Evolutionary conservation across 805 yeast genomes (phyloP).

Genomic region (Candida peoriensis): DNA sequence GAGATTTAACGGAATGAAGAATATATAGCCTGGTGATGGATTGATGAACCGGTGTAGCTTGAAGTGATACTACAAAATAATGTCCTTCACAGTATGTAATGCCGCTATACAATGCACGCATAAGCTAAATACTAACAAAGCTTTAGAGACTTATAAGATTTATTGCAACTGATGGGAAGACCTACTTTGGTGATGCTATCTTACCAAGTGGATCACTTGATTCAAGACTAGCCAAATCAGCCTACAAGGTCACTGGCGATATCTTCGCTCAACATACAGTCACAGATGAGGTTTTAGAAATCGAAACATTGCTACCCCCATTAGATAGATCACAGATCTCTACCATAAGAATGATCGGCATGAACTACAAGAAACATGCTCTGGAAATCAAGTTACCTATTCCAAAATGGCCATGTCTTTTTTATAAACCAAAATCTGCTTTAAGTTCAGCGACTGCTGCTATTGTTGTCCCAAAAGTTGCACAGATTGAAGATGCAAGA

Average conservation of each 20-base stretch:
- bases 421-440: conserved; percentile 44
- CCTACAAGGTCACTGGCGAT: conserved; percentile 41
- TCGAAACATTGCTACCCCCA: conserved; percentile 36
- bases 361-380: conserved; percentile 42
- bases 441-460: conserved; percentile 38
- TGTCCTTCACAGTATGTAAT: conserved; percentile 7
- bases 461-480: conserved; percentile 37
- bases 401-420: conserved; percentile 44
- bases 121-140: neutral
- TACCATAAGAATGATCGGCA: conserved; percentile 43
- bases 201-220: conserved; percentile 31
- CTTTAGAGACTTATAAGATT: conserved; percentile 35
- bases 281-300: conserved; percentile 30
- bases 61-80: no score
- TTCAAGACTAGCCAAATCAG: conserved; percentile 34
- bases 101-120: no score
- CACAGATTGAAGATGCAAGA: conserved; percentile 24
- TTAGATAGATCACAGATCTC: conserved; percentile 29
- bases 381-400: conserved; percentile 33
- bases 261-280: conserved; percentile 31
- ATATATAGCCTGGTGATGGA: no score
- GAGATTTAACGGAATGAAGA: no score
- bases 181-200: conserved; percentile 45
- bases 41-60: no score
- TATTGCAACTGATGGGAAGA: conserved; percentile 37